Evolutionary conservation across 2,329 filamentous ascomycete genomes (phyloP), one percentile per base, ranked within the genome.

Genomic region (Cordyceps javanica): DNA sequence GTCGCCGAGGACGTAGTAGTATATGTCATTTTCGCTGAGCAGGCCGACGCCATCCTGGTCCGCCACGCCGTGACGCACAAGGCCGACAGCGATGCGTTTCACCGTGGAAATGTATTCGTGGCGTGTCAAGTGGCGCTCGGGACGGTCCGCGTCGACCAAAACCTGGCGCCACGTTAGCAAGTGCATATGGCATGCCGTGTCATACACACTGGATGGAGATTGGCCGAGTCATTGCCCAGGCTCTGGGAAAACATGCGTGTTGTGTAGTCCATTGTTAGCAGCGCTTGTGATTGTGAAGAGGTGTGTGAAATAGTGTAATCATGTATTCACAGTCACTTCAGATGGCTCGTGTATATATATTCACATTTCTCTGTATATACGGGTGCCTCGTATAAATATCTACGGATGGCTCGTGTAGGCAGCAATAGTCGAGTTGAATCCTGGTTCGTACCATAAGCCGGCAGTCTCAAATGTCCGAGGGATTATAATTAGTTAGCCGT

Each of bases 1-100:
- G 34, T 56, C 54, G n/a, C 42, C 54, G 25, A 56, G 54, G 6
- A 49, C 54, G 19, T 49, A 56, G 13, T 56, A 56, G 34, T 56
- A 56, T 7, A 56, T 32, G 26, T 56, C 54, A 16, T 49, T 56
- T 3, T 49, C 30, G 54, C 54, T 56, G 54, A 56, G 54, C 6
- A 56, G 54, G 2, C 54, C 54, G 14, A 56, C 54, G 2, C 44
- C 44, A n/a, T 56, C 54, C 25, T 56, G 54, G 44, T 56, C 54
- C 9, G 23, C 44, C 4, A 56, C 19, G 32, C 54, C 54, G 23
- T 28, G 16, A 9, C 34, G 23, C 25, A 30, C 44, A 11, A 56
- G 42, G 13, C 44, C 54, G 25, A 56, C 26, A 19, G 54, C 54
- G 11, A 56, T 56, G 16, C 44, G 44, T n/a, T 56, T 56, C 4